Base-by-base conservation (phyloP, 202 grass and related monocot species). In the Schoenoplectus triqueter region DNA sequence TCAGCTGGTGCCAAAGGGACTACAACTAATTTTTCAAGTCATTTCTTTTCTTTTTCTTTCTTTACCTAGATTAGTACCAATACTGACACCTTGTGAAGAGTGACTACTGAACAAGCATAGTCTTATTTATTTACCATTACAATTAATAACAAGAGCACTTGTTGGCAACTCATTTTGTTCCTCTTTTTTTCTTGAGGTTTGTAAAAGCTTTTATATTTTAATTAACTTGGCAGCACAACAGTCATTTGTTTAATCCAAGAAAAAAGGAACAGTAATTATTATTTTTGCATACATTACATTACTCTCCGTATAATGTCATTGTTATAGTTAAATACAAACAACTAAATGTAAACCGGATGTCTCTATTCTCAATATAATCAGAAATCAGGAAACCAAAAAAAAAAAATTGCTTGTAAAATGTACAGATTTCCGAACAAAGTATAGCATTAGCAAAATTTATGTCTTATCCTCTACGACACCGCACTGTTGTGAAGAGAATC, bases 391-490 rank as follows among this genome's bases (percentile, higher is more conserved):
- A 31, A 31, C 31, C 31, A 31, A 31, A 31, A 31, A 31, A n/a
- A 67, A 15, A 47, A 18, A 18, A 19, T 18, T 2, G 59, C 59
- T 62, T 62, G 1, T 17, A 74, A 74, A 54, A 55, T 76, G 8
- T 39, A 39, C 72, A 76, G 0, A 76, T 76, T 39, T 9, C 72
- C 48, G 15, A 76, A 76, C 20, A 76, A 74, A 76, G 48, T 55
- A 31, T 8, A 50, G 10, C 14, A 44, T 77, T 78, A 60, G 13
- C 31, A 78, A 61, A 31, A 78, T 78, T 60, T 1, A 17, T 78
- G 20, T 60, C 22, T 10, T 78, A 15, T 60, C 18, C 21, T 56
- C 74, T 59, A 60, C 59, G 55, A 59, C 5, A 8, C 14, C 42
- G 6, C 6, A 60, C 14, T 44, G 31, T 31, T 14, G 7, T 78